Base-by-base conservation (phyloP, 1,284 basidiomycete species). In the Cutaneotrichosporon sp. region DNA sequence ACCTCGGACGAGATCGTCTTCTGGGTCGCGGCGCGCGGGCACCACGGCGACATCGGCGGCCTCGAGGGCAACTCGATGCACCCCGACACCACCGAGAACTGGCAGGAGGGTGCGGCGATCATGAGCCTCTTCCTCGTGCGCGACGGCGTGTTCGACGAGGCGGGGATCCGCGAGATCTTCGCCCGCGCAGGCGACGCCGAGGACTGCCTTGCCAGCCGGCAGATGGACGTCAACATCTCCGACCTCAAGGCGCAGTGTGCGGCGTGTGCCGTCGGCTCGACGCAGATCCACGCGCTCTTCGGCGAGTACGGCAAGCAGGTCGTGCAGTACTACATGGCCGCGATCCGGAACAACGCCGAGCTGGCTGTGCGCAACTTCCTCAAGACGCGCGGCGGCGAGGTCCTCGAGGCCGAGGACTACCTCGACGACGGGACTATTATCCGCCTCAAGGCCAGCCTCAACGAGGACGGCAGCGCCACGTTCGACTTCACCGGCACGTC, bases 401-500 rank as follows among this genome's bases (percentile, higher is more conserved):
- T 88, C 14, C 25, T 60, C 25, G 16, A 20, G 20, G 50, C 49
- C 7, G 34, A 42, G 18, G 74, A 75, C 56, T 72, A 70, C 46
- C 63, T 76, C 29, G 92, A 95, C 72, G 92, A 95, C 73, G 92
- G 92, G 4, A 89, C 92, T 7, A 90, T 90, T 1, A 95, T 98
- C 60, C 83, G 85, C 58, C 84, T 98, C 27, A 84, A 80, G 22
- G 88, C 97, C 25, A 87, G 87, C 46, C 97, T 98, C 64, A 83
- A 87, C 59, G 72, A 84, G 14, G 81, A 84, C 1, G 93, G 95
- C 0, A 89, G 87, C 16, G 95, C 95, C 0, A 81, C 90, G 5
- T 87, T 97, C 63, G 94, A 98, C 77, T 98, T 98, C 72, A 67
- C 69, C n/a, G 93, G 93, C 3, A 95, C 93, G 2, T 91, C 91